Base-by-base conservation (phyloP, 2,329 filamentous ascomycete genomes). In the Aspergillus sp. region DNA sequence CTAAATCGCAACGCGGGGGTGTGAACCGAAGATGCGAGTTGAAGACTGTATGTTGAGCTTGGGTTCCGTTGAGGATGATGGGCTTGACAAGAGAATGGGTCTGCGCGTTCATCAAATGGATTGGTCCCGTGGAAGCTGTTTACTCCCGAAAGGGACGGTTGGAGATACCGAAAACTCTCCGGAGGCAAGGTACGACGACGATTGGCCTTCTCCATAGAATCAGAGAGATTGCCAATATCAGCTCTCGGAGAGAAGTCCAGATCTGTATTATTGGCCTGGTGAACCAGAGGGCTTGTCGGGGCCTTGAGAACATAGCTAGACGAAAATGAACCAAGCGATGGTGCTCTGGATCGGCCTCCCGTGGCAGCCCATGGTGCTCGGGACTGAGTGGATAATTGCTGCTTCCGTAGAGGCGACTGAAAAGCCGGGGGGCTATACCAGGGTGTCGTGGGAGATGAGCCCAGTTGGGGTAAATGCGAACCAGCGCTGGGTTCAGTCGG, bases 251-350 rank as follows among this genome's bases (percentile, higher is more conserved):
- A 74, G 38, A 85, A 73, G 45, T 88, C 83, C 19, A 85, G 60
- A 53, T 93, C 88, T 6, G 88, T 84, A 53, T 90, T 93, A 67
- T 85, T 94, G 58, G 89, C 82, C 34, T 90, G 89, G 58, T 96
- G 84, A 1, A 94, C 90, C 8, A 98, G 73, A 10, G 93, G 93
- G 57, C 90, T 97, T 2, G 93, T 97, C 0, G 93, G 91, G 2
- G 88, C 81, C 66, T 91, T 86, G 49, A 95, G 86, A 29, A 86
- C 77, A 63, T 95, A 96, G 55, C 82, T 90, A 2, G 83, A 86
- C 0, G 86, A 85, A 10, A 87, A 75, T 1, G 88, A 89, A 3
- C 83, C 85, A 7, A 86, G 59, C 1, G 82, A 83, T 6, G 84
- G 83, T 12, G 76, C 70, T 19, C 73, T 67, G 0, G 75, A 73